phyloP scores from a whole-genome alignment of 495 filamentous ascomycete genomes.

The Massariosphaeria phaeospora region DNA sequence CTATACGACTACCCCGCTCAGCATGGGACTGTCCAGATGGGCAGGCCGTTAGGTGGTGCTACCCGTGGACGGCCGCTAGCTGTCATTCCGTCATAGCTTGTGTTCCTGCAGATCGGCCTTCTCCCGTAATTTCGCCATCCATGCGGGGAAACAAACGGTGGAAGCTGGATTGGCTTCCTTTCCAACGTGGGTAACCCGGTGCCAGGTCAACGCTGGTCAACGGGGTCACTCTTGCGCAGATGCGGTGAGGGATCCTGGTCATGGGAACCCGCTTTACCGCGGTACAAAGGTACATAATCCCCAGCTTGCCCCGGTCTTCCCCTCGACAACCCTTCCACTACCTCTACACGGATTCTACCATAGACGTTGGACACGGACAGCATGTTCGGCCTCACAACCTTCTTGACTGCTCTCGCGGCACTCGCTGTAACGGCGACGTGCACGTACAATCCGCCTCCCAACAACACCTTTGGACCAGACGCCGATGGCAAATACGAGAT shows the following conservation, averaged over 20 bases:
- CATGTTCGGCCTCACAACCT: conserved; percentile 20
- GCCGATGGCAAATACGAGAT: conserved; percentile 62
- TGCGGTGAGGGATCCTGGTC: conserved; percentile 9
- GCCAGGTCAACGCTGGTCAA: background rate
- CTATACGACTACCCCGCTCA: no score
- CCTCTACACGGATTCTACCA: background rate
- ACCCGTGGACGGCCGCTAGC: background rate
- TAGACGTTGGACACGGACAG: no score
- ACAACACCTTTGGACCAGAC: conserved; percentile 21
- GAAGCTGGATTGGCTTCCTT: background rate
- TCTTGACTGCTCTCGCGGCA: conserved; percentile 11
- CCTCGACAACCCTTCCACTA: background rate
- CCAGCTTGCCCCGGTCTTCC: no score
- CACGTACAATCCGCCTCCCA: conserved; percentile 13
- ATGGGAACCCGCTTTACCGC: conserved; percentile 17
- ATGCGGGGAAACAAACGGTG: conserved; percentile 20
- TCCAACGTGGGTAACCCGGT: background rate
- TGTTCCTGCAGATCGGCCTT: conserved; percentile 18
- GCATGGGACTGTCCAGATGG: no score
- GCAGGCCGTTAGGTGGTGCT: no score
- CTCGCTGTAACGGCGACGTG: conserved; percentile 19
- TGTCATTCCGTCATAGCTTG: conserved; percentile 14
- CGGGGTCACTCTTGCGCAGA: conserved; percentile 1
- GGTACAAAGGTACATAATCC: conserved; percentile 11
- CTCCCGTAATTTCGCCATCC: background rate